Percentiles rank a stretch among this genome's conserved stretches.
Conservation (phyloP, 2,329 filamentous ascomycete genomes). For the Alternaria dauci region DNA sequence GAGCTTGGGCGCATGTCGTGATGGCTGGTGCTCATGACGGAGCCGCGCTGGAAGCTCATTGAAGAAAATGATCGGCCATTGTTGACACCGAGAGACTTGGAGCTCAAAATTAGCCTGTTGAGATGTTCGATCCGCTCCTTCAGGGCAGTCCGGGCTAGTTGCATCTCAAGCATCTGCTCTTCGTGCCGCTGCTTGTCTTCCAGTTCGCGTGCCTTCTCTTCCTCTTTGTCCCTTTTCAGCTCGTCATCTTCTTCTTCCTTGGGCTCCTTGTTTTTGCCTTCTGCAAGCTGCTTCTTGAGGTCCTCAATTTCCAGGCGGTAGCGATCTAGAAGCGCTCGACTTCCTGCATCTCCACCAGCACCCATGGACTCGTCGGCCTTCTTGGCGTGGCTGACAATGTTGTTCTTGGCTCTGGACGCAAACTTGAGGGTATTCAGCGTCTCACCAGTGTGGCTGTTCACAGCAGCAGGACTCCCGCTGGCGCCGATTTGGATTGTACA, state of each 20-base stretch:
- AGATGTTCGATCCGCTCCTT: constrained; percentile 98
- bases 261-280: constrained; percentile 65
- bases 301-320: constrained; percentile 94
- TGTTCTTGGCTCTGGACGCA: constrained; percentile 95
- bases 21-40: constrained; percentile 52
- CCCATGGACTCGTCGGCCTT: constrained; percentile 86
- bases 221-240: constrained; percentile 71
- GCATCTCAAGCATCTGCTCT: constrained; percentile 98
- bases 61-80: constrained; percentile 53
- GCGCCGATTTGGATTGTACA: constrained; percentile 95
- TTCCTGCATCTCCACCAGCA: constrained; percentile 81
- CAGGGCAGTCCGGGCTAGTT: constrained; percentile 90
- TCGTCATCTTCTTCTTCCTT: constrained; percentile 66
- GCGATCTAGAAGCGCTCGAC: constrained; percentile 85
- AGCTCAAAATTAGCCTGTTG: constrained; percentile 92
- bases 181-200: constrained; percentile 89
- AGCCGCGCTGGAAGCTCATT: constrained; percentile 52
- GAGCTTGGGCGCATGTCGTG: constrained; percentile 59
- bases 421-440: constrained; percentile 97
- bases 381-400: constrained; percentile 96
- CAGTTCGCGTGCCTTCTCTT: constrained; percentile 69
- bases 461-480: constrained; percentile 72
- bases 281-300: constrained; percentile 79
- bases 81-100: constrained; percentile 95
- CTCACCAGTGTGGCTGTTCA: constrained; percentile 81